Evolutionary conservation across 139 green algal species (phyloP).

Genomic region (Chara braunii): DNA sequence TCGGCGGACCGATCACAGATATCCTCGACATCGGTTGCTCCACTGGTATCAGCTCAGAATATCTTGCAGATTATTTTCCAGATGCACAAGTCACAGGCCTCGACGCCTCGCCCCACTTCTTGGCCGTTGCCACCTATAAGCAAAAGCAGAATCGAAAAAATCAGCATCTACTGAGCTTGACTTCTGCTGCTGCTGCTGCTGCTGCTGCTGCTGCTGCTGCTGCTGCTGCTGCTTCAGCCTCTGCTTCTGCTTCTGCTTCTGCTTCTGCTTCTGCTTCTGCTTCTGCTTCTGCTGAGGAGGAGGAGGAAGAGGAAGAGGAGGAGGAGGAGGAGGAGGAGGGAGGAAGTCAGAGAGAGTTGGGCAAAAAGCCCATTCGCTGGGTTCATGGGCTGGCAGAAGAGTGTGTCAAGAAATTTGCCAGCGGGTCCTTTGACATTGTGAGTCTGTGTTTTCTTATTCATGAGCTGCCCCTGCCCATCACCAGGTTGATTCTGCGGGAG

Average conservation of each 20-base stretch:
- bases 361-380: constrained; percentile 51
- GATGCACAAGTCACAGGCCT: constrained; percentile 45
- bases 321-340: too few relatives aligned
- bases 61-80: constrained; percentile 52
- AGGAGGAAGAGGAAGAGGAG: too few relatives aligned
- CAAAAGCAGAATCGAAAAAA: constrained; percentile 14
- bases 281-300: too few relatives aligned
- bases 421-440: constrained; percentile 64
- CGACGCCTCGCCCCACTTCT: constrained; percentile 76
- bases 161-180: too few relatives aligned
- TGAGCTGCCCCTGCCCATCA: constrained; percentile 62
- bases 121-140: constrained; percentile 61
- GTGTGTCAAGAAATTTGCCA: constrained; percentile 47
- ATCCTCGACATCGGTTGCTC: constrained; percentile 79
- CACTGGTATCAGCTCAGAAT: constrained; percentile 65
- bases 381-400: constrained; percentile 60
- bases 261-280: too few relatives aligned
- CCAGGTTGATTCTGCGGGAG: constrained; percentile 51
- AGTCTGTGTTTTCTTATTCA: constrained; percentile 69
- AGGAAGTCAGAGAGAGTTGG: constrained; percentile 49
- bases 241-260: too few relatives aligned
- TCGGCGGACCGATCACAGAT: neutral
- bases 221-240: too few relatives aligned
- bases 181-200: too few relatives aligned
- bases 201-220: too few relatives aligned